Evolutionary conservation across 1,284 basidiomycete species (phyloP), one percentile per base, ranked within the genome.

Genomic region (Ganoderma lingzhi): DNA sequence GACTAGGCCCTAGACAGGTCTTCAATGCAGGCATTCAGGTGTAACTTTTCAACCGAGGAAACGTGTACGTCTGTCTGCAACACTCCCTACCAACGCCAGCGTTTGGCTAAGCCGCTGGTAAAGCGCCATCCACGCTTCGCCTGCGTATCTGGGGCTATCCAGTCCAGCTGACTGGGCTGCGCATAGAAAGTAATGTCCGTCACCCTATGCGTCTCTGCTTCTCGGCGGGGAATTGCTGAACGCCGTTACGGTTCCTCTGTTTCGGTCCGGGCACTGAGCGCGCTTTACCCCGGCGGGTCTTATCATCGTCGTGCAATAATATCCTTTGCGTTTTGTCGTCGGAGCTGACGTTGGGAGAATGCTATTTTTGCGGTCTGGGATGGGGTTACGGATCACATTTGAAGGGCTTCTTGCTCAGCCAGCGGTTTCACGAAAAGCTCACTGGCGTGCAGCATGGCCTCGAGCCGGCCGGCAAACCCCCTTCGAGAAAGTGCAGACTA

Each of bases 71-170:
- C 19, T 23, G 23, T 41, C 39, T 61, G 39, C 39, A 30, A 30
- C 23, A 17, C 23, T 23, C 10, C 39, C 59, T 12, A 44, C 45
- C 32, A 19, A 41, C 44, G 6, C 59, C 28, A 65, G 58, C 45
- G 59, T 51, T 61, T 51, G 53, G 65, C 59, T n/a, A 65, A 61
- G 63, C 42, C 58, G 64, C 64, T 44, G 28, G 32, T 28, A 39
- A n/a, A 53, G 64, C 64, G 58, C 64, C 58, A 45, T 51, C 32
- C 6, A 19, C 15, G 19, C 35, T 41, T 35, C 42, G 5, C 14
- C 42, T 32, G 32, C 30, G 42, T 32, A n/a, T n/a, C 6, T 37
- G 19, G 41, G 42, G 30, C 17, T 17, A 30, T 28, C 64, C 42
- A 51, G 37, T 35, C 30, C 55, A 48, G 64, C n/a, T 65, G 58